Evolutionary conservation across 305 asterid species (phyloP).

Genomic region (Lippia alba): DNA sequence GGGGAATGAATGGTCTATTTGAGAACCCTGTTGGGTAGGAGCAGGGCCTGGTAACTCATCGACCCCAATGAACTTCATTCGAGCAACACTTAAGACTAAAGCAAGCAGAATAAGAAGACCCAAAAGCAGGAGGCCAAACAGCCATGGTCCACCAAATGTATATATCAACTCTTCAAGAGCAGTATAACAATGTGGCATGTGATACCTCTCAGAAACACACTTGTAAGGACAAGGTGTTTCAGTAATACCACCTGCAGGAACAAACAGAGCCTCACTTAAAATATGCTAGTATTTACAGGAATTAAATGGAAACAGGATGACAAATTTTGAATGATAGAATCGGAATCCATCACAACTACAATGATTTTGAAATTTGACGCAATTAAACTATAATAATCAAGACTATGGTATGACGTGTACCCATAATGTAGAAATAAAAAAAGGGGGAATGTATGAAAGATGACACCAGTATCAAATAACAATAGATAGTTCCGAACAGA

Average conservation of each 20-base stretch:
- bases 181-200: slow-evolving; percentile 95
- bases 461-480: slow-evolving; percentile 12
- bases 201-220: slow-evolving; percentile 90
- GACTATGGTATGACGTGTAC: neutral
- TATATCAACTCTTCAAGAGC: slow-evolving; percentile 95
- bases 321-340: neutral
- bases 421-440: neutral
- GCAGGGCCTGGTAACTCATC: slow-evolving; percentile 92
- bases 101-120: slow-evolving; percentile 90
- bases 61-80: slow-evolving; percentile 94
- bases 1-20: slow-evolving; percentile 95
- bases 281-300: slow-evolving; percentile 16
- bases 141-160: slow-evolving; percentile 99
- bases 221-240: slow-evolving; percentile 94
- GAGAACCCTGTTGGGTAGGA: slow-evolving; percentile 94
- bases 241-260: slow-evolving; percentile 82
- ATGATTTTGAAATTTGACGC: slow-evolving; percentile 7
- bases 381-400: slow-evolving; percentile 22
- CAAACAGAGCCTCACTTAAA: slow-evolving; percentile 36
- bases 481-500: slow-evolving; percentile 20
- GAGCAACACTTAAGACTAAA: slow-evolving; percentile 92
- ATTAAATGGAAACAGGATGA: slow-evolving; percentile 14
- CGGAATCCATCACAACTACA: too few species aligned
- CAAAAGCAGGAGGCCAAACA: slow-evolving; percentile 88
- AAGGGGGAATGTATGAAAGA: slow-evolving; percentile 26